Base-by-base conservation (phyloP, 1,139 yeast genomes). In the Lipomyces yarrowii region DNA sequence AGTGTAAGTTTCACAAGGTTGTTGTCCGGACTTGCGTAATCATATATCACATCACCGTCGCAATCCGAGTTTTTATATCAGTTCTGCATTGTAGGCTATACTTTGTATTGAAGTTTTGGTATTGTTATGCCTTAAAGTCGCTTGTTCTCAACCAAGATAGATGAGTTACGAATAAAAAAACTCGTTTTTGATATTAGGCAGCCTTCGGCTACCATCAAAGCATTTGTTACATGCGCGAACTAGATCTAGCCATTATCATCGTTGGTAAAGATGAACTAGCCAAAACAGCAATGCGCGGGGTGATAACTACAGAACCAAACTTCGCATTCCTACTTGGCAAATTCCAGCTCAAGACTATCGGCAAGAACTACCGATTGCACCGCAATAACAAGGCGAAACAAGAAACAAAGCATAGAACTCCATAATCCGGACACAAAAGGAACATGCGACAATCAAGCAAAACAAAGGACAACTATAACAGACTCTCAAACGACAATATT, bases 1-100 rank as follows among this genome's bases (percentile, higher is more conserved):
- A 72, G 90, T 90, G 63, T 90, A 78, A 53, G n/a, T 30, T 42
- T 26, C 30, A 26, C 48, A 18, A 42, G 6, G 11, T 42, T 42
- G 4, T 18, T 42, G 21, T 42, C 11, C 11, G 1, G 11, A 2
- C 23, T 42, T 42, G 10, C 48, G 48, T 42, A 42, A 42, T 6
- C 8, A n/a, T 42, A 42, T n/a, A 8, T n/a, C 48, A 15, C 4
- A 3, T 42, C 11, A n/a, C 11, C 4, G n/a, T 42, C 48, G 23
- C 48, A 42, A 7, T n/a, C 3, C 4, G 42, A 15, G 11, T 8
- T 42, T 42, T 42, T 42, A 21, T 42, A n/a, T 7, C n/a, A 18
- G 23, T 42, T 42, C 18, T 5, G 42, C n/a, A 13, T 2, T 37
- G 7, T 13, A 15, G 23, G n/a, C 21, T n/a, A 26, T 4, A n/a